Evolutionary conservation across 352 stramenopile genomes (phyloP).

Genomic region (Globisporangium paddicum): DNA sequence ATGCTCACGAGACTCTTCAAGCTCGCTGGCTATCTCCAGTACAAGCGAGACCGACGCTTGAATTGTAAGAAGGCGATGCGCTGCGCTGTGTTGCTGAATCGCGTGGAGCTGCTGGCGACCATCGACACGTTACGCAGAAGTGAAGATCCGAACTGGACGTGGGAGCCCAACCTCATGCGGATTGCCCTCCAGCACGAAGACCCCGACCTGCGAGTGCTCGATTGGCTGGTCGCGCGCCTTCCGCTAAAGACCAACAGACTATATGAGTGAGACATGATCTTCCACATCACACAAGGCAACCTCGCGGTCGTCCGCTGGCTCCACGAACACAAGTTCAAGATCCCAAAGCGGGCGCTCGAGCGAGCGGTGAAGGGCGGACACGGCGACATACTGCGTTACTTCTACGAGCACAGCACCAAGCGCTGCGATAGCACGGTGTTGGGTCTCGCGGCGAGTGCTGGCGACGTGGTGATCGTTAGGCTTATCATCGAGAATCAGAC

Average conservation of each 20-base stretch:
- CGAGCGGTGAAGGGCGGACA: background rate
- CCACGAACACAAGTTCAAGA: background rate
- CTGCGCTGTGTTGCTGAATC: constrained; percentile 2
- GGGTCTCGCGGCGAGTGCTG: background rate
- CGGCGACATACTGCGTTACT: background rate
- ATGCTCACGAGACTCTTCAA: background rate
- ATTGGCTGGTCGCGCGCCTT: constrained; percentile 1
- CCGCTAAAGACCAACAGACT: background rate
- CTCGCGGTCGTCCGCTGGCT: background rate
- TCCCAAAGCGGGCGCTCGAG: background rate
- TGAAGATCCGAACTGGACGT: background rate
- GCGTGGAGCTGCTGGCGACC: background rate
- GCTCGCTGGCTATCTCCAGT: background rate
- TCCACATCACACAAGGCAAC: background rate
- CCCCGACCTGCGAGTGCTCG: background rate
- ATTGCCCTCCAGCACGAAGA: background rate
- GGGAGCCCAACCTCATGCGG: constrained; percentile 1
- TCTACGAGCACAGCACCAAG: background rate
- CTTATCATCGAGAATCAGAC: constrained; percentile 2
- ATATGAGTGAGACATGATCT: background rate
- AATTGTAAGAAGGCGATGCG: background rate
- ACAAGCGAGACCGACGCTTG: background rate
- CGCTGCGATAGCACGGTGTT: background rate
- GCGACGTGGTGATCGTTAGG: background rate
- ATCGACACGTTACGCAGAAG: background rate